Conservation (phyloP, 1,284 basidiomycete species). For the Naganishia liquefaciens region DNA sequence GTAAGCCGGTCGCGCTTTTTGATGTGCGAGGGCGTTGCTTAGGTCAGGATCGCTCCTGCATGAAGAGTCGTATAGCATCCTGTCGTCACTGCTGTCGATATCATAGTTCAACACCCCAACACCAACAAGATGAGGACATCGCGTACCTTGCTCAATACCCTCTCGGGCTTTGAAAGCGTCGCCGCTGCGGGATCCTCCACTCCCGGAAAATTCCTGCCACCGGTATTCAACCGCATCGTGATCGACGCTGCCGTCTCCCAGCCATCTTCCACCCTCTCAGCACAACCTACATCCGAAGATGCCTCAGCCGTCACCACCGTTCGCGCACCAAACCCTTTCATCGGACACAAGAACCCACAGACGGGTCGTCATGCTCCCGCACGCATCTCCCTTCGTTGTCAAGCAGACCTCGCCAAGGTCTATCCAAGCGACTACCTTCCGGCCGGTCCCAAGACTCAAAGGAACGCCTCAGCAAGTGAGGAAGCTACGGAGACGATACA, state of each 20-base stretch:
- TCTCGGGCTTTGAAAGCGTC: slow-evolving; percentile 5
- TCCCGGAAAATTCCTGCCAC: slow-evolving; percentile 13
- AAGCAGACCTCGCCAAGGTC: slow-evolving; percentile 41
- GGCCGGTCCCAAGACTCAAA: slow-evolving; percentile 38
- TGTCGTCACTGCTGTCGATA: background rate
- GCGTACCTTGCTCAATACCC: slow-evolving; percentile 2
- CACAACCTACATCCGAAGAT: background rate
- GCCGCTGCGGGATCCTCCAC: slow-evolving; percentile 1
- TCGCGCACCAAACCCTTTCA: slow-evolving; percentile 44
- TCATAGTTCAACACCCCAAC: background rate
- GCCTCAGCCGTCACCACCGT: slow-evolving; percentile 1
- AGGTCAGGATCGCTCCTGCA: slow-evolving; percentile 9
- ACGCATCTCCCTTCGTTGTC: slow-evolving; percentile 40
- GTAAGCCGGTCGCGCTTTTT: slow-evolving; percentile 24
- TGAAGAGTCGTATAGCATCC: background rate
- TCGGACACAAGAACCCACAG: slow-evolving; percentile 29
- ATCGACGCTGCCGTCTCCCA: slow-evolving; percentile 18
- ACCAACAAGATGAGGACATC: background rate
- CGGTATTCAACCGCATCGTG: slow-evolving; percentile 19
- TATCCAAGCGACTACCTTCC: slow-evolving; percentile 42
- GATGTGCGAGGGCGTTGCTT: background rate
- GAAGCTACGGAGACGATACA: slow-evolving; percentile 31
- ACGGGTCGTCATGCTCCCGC: slow-evolving; percentile 22
- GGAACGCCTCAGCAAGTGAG: slow-evolving; percentile 22
- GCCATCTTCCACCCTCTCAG: slow-evolving; percentile 10